Conservation (phyloP, 176 grass and related monocot genomes). For the Pharus latifolius region DNA sequence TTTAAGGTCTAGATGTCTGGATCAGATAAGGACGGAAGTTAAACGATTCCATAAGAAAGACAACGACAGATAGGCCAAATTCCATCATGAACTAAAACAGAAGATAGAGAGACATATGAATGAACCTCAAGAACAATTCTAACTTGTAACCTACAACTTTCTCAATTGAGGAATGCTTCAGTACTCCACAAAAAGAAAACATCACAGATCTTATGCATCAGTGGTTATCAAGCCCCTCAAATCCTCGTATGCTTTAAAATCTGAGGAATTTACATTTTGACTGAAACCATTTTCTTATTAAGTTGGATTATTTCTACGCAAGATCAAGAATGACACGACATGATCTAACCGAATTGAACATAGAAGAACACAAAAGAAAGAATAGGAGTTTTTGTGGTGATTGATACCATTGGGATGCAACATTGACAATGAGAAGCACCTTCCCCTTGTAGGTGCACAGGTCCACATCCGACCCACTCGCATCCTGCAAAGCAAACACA, state of each 20-base stretch:
- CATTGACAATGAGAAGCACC: slow-evolving; percentile 85
- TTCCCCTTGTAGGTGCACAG: slow-evolving; percentile 94
- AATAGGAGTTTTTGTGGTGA: not conserved
- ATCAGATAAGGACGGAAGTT: slow-evolving; percentile 4
- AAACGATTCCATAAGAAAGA: not conserved
- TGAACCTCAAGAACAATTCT: too few species aligned
- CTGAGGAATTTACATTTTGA: too few species aligned
- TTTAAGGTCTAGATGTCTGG: not conserved
- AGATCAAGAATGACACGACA: not conserved
- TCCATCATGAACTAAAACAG: too few species aligned
- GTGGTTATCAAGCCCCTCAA: too few species aligned
- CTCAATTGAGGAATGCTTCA: not conserved
- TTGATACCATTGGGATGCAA: slow-evolving; percentile 82
- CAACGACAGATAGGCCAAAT: not conserved
- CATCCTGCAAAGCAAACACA: slow-evolving; percentile 43
- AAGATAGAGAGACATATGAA: too few species aligned
- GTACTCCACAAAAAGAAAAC: not conserved
- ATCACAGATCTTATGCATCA: too few species aligned
- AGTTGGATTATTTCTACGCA: not conserved
- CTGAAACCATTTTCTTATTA: too few species aligned
- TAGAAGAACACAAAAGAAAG: not conserved
- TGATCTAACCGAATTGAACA: not conserved
- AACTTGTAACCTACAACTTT: not conserved
- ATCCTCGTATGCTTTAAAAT: too few species aligned
- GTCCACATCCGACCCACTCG: slow-evolving; percentile 71